Evolutionary conservation across 2,329 filamentous ascomycete genomes (phyloP), one percentile per base, ranked within the genome.

Genomic region (Aspergillus texensis): DNA sequence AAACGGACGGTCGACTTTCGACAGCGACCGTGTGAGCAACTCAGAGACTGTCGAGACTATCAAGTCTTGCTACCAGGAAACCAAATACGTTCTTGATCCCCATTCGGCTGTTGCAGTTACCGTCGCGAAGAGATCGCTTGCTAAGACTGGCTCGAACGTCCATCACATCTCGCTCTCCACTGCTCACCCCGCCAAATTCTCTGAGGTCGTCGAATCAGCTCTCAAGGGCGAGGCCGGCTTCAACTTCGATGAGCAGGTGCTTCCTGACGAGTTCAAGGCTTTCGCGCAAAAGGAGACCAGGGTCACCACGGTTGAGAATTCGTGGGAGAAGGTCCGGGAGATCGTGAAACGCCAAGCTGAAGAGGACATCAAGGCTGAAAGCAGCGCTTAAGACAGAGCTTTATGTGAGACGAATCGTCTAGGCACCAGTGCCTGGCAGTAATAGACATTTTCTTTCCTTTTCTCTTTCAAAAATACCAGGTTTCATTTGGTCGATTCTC

Each of bases 131-230:
- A 86, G 93, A 62, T 93, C 92, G 3, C 84, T 91, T 39, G 75
- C 81, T 50, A 83, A 87, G 0, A 76, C 45, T 36, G 26, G 83
- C 50, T 77, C 82, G 2, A 75, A 78, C 2, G 81, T 81, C 19
- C 80, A 89, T 58, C 91, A 96, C 77, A 91, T 99, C 72, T 89
- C 93, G 1, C 87, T 99, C 3, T 92, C 94, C 1, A 99, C 95
- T 2, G 95, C 95, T 2, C 95, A 99, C 78, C 94, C 95, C 0
- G 95, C 94, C 65, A 99, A 99, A 79, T 99, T 99, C 74, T 89
- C 91, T 0, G 87, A 88, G 36, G 94, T 94, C 0, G 94, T 99
- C 1, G 90, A 94, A 70, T 77, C 91, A 55, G 93, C 94, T 0
- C 82, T 98, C 64, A 85, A 88, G 67, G 86, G 86, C 10, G 84